phyloP scores from a whole-genome alignment of 202 grass and related monocot genomes.

The Panicum virgatum region DNA sequence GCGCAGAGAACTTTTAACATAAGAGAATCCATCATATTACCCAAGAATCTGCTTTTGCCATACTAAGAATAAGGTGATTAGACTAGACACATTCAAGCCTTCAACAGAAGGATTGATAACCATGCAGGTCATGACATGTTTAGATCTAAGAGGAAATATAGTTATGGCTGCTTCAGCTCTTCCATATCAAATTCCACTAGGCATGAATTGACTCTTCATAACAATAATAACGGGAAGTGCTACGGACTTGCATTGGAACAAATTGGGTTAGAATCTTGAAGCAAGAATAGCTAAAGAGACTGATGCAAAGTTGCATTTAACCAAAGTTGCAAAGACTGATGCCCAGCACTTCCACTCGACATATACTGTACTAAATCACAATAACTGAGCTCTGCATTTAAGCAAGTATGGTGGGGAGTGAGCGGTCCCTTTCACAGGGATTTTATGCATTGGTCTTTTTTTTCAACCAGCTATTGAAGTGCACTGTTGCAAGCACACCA shows the following conservation, averaged over 20 bases:
- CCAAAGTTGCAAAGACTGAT: slow-evolving; percentile 9
- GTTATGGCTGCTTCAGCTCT: background rate
- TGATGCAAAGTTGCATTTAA: too few relatives aligned
- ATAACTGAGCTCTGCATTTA: slow-evolving; percentile 34
- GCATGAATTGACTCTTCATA: slow-evolving; percentile 31
- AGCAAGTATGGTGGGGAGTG: slow-evolving; percentile 7
- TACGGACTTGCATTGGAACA: background rate
- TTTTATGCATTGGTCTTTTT: background rate
- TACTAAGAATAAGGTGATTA: slow-evolving; percentile 5
- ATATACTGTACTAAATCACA: slow-evolving; percentile 1
- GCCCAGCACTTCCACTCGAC: background rate
- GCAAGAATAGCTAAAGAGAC: background rate
- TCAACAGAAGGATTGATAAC: slow-evolving; percentile 11
- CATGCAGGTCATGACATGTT: background rate
- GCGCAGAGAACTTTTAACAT: background rate
- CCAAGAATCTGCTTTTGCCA: background rate
- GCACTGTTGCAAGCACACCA: background rate
- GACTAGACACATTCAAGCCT: slow-evolving; percentile 11
- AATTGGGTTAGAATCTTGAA: background rate
- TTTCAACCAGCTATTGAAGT: background rate
- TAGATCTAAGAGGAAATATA: background rate
- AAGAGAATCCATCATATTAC: background rate
- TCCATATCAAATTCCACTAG: background rate
- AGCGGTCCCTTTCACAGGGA: slow-evolving; percentile 10
- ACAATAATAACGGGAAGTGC: background rate